phyloP scores from a whole-genome alignment of 1,139 yeast species.

The Kodamaea derodonti region DNA sequence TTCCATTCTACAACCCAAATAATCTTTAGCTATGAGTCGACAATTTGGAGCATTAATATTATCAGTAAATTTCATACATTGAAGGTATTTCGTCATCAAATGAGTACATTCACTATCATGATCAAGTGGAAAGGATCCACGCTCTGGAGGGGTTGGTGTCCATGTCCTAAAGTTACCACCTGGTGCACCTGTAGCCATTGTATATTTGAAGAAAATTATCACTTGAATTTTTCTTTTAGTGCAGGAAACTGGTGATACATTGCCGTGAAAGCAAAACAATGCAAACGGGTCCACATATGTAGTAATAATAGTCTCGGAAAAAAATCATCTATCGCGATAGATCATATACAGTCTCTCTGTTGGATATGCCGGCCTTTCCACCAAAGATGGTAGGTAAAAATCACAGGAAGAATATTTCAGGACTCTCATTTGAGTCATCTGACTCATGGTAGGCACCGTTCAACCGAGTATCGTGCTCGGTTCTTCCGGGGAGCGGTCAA shows the following conservation, averaged over 20 bases:
- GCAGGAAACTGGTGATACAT: background rate
- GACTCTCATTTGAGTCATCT: background rate
- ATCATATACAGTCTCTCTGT: no score
- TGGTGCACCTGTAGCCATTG: constrained; percentile 19
- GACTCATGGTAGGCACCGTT: background rate
- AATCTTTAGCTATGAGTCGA: constrained; percentile 74
- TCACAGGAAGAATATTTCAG: no score
- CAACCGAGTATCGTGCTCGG: background rate
- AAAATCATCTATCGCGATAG: no score
- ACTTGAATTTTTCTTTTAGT: background rate
- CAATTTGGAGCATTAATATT: constrained; percentile 91
- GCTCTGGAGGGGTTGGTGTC: constrained; percentile 91
- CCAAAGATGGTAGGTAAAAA: no score
- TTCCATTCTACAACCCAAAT: constrained; percentile 87
- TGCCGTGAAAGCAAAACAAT: background rate
- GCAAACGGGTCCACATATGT: no score
- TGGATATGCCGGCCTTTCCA: no score
- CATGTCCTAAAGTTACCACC: constrained; percentile 50
- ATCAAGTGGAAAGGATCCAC: constrained; percentile 94
- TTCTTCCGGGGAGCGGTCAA: background rate
- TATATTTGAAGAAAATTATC: background rate
- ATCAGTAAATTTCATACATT: constrained; percentile 72
- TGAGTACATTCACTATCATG: constrained; percentile 83
- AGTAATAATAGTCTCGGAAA: no score
- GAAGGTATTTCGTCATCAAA: constrained; percentile 70